Percentiles rank a stretch among this genome's conserved stretches.
These are phyloP conservation scores for Populus ilicifolia DNA, from an alignment of 345 rosid species.

Conservation along the genomic window DNA sequence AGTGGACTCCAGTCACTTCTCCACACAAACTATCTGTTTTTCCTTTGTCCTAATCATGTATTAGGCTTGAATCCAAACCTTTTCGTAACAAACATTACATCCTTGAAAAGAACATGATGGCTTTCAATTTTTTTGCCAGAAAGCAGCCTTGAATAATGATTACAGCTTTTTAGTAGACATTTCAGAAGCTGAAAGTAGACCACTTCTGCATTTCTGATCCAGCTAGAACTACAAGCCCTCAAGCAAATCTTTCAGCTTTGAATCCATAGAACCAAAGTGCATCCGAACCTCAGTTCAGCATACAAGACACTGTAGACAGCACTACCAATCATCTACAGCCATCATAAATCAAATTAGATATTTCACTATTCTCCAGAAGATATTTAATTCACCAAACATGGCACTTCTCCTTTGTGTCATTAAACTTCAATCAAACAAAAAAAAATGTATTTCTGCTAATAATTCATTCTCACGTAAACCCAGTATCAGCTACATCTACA, in stretches of 20 bases:
- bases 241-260: neutral
- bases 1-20: neutral
- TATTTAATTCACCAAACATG: neutral
- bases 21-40: neutral
- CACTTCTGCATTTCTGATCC: neutral
- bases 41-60: neutral
- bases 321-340: neutral
- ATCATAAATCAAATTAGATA: neutral
- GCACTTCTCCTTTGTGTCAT: too few relatives aligned
- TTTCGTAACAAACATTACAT: neutral
- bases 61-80: too few relatives aligned
- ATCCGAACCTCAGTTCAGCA: neutral
- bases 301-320: neutral
- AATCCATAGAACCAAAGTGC: neutral
- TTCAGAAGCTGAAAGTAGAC: neutral
- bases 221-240: neutral
- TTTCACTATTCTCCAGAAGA: neutral
- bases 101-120: neutral
- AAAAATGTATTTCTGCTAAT: too few relatives aligned
- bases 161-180: too few relatives aligned
- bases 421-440: too few relatives aligned
- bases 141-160: neutral
- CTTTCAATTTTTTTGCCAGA: neutral
- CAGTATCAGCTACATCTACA: neutral
- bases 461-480: too few relatives aligned